These are phyloP conservation scores for Verticillium nubilum DNA, from an alignment of 2,329 filamentous ascomycete genomes.

Conservation along the genomic window DNA sequence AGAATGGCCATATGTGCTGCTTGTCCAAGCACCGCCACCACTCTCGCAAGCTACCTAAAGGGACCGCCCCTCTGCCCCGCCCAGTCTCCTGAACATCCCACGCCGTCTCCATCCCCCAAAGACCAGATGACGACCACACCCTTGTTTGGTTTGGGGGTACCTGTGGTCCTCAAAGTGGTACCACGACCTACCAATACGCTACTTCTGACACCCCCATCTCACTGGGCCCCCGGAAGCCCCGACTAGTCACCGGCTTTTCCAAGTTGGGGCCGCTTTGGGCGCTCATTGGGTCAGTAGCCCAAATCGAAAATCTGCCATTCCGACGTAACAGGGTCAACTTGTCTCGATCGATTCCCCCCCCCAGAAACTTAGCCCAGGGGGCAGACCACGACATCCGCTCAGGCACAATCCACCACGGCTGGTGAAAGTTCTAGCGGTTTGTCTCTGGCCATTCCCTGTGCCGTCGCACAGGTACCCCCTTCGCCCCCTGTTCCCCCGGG, in stretches of 20 bases:
- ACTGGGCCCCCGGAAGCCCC: conserved; percentile 2
- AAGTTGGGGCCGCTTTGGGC: background rate
- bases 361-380: background rate
- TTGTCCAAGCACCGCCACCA: background rate
- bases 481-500: conserved; percentile 1
- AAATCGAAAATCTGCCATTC: conserved; percentile 1
- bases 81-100: background rate
- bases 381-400: background rate
- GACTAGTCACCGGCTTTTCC: conserved; percentile 11
- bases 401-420: background rate
- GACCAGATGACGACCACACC: background rate
- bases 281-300: conserved; percentile 5
- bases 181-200: background rate
- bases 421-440: background rate
- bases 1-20: too few species aligned
- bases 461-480: conserved; percentile 3
- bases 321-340: background rate
- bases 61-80: background rate
- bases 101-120: background rate
- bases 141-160: background rate
- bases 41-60: background rate
- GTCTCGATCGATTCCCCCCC: background rate
- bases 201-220: conserved; percentile 5
- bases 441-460: background rate
- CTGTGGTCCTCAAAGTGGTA: background rate